Evolutionary conservation across 495 filamentous ascomycete genomes (phyloP), one percentile per base, ranked within the genome.

Genomic region (Trichocladium uniseriatum): DNA sequence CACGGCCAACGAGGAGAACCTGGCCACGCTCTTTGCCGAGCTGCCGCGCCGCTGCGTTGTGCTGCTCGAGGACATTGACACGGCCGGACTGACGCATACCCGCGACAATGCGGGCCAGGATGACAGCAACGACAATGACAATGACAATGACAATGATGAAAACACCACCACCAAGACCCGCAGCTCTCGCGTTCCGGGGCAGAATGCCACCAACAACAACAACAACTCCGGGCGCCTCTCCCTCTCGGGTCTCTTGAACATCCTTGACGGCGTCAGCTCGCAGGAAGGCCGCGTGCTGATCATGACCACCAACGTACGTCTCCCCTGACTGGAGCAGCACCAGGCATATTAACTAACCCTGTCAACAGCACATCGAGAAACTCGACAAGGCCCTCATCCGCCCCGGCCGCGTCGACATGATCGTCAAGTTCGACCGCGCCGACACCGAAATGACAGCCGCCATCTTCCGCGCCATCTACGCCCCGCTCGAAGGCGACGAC

Each of bases 261-360:
- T 84, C 28, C 76, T 92, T 27, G 87, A 90, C 54, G 86, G 87
- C 14, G 83, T 89, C n/a, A 81, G 83, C 7, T 80, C 79, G 1
- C 79, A 80, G 44, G 85, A 90, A 61, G 87, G 86, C 11, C 76
- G 84, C 5, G 78, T 90, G 15, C 73, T 90, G 8, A 83, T 92
- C 53, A 90, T 92, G 85, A 90, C 86, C 2, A 89, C 87, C 38
- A 92, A 92, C 56, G n/a, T n/a, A n/a, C n/a, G n/a, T n/a, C n/a
- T n/a, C 82, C 88, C 56, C 57, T 79, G 10, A 29, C 5, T 5
- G 5, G 5, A 10, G 28, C 28, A 29, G 6, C 28, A 29, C 28
- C 10, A 29, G 5, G 6, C 28, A 29, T 29, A 6, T 10, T 29
- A 5, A 29, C 28, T 29, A n/a, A n/a, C 28, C 28, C 86, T 3